Evolutionary conservation across 768 basidiomycete genomes (phyloP).

Genomic region (Piloderma croceum): DNA sequence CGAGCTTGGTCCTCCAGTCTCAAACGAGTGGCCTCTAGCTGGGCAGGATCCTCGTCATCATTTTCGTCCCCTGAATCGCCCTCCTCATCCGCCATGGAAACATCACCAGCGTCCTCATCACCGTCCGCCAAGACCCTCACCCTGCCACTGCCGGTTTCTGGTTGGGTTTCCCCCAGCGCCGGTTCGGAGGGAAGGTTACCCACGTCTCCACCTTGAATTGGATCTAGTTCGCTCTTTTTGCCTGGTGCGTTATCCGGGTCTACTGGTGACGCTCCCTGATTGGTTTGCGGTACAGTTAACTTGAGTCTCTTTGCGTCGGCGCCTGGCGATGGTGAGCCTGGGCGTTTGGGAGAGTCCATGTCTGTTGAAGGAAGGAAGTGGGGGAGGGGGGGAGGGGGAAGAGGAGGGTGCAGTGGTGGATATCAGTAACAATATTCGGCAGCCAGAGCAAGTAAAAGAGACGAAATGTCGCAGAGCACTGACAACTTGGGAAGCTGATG

Average conservation of each 20-base stretch:
- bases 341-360: conserved; percentile 66
- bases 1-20: conserved; percentile 82
- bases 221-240: conserved; percentile 86
- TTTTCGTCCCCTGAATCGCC: conserved; percentile 79
- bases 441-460: too few relatives aligned
- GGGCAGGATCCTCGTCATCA: conserved; percentile 82
- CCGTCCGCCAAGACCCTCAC: conserved; percentile 50
- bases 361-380: conserved; percentile 17
- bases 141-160: conserved; percentile 23
- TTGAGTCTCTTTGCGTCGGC: conserved; percentile 56
- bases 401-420: too few relatives aligned
- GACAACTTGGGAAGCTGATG: too few relatives aligned
- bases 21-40: conserved; percentile 72
- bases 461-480: too few relatives aligned
- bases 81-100: conserved; percentile 79
- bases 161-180: conserved; percentile 16
- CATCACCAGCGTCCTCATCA: conserved; percentile 63
- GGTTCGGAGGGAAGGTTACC: conserved; percentile 50
- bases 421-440: too few relatives aligned
- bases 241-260: conserved; percentile 77
- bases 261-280: conserved; percentile 66
- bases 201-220: conserved; percentile 71
- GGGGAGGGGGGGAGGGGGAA: conserved; percentile 23
- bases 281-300: conserved; percentile 46
- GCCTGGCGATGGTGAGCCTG: conserved; percentile 49